Base-by-base conservation (phyloP, 345 rosid species). In the Crucihimalaya himalaica region DNA sequence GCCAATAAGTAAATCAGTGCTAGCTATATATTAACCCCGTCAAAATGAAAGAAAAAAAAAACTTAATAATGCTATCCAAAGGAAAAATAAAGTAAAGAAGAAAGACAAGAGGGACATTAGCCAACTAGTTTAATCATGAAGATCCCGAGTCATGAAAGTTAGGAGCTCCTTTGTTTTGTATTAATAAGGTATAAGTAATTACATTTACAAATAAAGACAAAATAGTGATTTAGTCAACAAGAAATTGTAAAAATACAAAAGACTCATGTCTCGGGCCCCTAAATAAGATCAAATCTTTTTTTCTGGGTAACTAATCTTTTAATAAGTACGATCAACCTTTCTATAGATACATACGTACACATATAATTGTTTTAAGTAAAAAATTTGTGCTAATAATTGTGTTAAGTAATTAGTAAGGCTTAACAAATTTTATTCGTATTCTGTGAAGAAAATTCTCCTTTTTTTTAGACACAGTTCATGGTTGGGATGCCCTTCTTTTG, bases 221-320 rank as follows among this genome's bases (percentile, higher is more conserved):
- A 70, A 34, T 75, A 68, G 58, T 68, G 56, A 76, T 70, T 62
- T 54, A 69, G 80, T 76, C 80, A 69, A 76, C 66, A 76, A 35
- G 13, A 70, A 70, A 53, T 52, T 68, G 31, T 76, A 13, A 14
- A 69, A 76, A 76, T 63, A 76, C 58, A n/a, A 13, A 79, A 67
- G 75, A 45, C 63, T 67, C 46, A 19, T 59, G 77, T 61, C 82
- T 80, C 78, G 79, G 76, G 83, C 68, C 70, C 79, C 66, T 66
- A 70, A 79, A 45, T 40, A 68, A 54, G 57, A 59, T 52, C 58
- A 48, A 48, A 4, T n/a, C 10, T 20, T 15, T 45, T 55, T 43
- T 31, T 39, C 3, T 2, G 3, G 66, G 21, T 43, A 64, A 73
- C 57, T 32, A 39, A n/a, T n/a, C n/a, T n/a, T n/a, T n/a, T n/a